Percentiles rank a stretch among this genome's conserved stretches.
phyloP scores from a whole-genome alignment of 2,329 filamentous ascomycete species.

The Sclerotinia subarctica region DNA sequence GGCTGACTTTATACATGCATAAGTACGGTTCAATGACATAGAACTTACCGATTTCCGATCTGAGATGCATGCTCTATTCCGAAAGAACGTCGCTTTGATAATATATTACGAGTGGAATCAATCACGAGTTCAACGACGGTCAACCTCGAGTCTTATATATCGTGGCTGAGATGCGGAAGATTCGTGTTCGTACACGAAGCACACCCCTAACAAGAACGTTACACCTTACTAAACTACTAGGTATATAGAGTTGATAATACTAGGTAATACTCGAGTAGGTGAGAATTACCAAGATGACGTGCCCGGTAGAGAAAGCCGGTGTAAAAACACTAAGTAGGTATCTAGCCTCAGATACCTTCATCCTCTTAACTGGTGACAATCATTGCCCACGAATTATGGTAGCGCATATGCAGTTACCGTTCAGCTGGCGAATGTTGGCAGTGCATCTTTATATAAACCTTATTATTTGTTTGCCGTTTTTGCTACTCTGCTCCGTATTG shows the following conservation, averaged over 20 bases:
- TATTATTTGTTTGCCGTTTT: not conserved
- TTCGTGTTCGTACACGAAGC: not conserved
- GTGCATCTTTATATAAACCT: not conserved
- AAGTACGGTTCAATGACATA: not conserved
- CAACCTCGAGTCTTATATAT: not conserved
- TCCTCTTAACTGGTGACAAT: not conserved
- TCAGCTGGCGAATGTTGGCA: constrained; percentile 5
- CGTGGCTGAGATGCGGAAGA: not conserved
- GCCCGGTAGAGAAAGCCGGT: too few relatives aligned
- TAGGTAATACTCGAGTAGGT: too few relatives aligned
- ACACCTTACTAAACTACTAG: too few relatives aligned
- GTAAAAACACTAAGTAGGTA: too few relatives aligned
- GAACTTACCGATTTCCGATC: not conserved
- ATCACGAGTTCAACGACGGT: not conserved
- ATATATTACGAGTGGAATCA: not conserved
- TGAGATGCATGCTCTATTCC: not conserved
- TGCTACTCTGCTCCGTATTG: not conserved
- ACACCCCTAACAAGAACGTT: too few relatives aligned
- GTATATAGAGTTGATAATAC: too few relatives aligned
- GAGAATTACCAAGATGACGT: too few relatives aligned
- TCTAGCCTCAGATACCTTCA: too few relatives aligned
- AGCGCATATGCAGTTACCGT: not conserved
- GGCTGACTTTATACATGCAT: not conserved
- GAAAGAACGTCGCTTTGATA: not conserved
- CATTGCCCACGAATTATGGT: not conserved